Conservation (phyloP, 2,329 filamentous ascomycete species). For the Colletotrichum godetiae region DNA sequence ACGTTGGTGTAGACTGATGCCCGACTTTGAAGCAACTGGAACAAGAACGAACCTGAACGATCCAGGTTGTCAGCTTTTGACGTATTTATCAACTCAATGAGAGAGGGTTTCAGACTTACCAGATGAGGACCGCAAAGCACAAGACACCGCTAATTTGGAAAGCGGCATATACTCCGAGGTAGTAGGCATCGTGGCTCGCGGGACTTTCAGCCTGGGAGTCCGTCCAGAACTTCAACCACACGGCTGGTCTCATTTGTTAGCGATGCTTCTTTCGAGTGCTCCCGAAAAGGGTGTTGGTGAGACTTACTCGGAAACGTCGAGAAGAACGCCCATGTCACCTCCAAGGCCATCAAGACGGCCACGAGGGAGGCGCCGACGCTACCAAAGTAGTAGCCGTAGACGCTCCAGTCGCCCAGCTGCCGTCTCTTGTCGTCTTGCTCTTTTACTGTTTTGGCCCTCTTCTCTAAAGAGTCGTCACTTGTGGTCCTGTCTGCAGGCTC, state of each 20-base stretch:
- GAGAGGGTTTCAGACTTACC: background rate
- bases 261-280: background rate
- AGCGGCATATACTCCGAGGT: conserved; percentile 39
- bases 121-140: conserved; percentile 32
- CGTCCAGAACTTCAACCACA: conserved; percentile 46
- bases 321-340: conserved; percentile 38
- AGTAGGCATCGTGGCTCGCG: conserved; percentile 36
- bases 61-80: background rate
- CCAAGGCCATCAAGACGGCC: conserved; percentile 35
- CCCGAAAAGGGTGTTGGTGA: no score
- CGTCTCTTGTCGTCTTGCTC: conserved; percentile 23
- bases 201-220: conserved; percentile 32
- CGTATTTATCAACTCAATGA: no score
- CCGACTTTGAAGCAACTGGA: conserved; percentile 26
- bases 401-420: conserved; percentile 43
- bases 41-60: conserved; percentile 25
- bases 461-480: background rate
- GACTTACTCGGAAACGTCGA: conserved; percentile 38
- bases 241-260: conserved; percentile 26
- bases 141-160: conserved; percentile 21
- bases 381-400: conserved; percentile 44
- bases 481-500: background rate
- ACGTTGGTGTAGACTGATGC: conserved; percentile 26
- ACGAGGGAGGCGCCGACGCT: conserved; percentile 28
- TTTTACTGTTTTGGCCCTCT: background rate